These are phyloP conservation scores for Blastomyces emzantsi DNA, from an alignment of 2,329 filamentous ascomycete genomes.

Conservation along the genomic window DNA sequence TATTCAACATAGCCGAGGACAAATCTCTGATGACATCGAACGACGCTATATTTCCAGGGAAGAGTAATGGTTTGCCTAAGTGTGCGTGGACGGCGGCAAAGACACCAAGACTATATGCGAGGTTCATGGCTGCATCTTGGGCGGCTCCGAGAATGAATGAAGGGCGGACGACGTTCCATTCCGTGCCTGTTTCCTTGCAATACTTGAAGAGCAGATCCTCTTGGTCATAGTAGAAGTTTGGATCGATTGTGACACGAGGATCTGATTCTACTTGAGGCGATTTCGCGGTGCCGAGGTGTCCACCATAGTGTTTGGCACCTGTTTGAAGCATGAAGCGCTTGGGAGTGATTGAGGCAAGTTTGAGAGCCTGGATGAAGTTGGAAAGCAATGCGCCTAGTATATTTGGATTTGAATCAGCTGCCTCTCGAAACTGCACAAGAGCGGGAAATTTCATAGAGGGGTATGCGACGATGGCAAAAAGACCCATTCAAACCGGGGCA, in stretches of 20 bases:
- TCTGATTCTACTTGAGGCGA: conserved; percentile 22
- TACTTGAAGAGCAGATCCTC: conserved; percentile 21
- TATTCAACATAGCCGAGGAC: conserved; percentile 20
- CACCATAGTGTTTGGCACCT: conserved; percentile 22
- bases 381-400: conserved; percentile 29
- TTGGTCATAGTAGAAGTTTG: conserved; percentile 25
- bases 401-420: not conserved
- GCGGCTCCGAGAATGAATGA: conserved; percentile 23
- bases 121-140: conserved; percentile 22
- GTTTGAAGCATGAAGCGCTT: conserved; percentile 42
- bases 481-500: not conserved
- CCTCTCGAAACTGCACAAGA: not conserved
- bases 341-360: conserved; percentile 35
- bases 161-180: conserved; percentile 23
- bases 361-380: conserved; percentile 42
- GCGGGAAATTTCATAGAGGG: too few species aligned
- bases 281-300: conserved; percentile 20
- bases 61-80: conserved; percentile 17
- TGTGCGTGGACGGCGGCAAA: conserved; percentile 20
- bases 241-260: conserved; percentile 18
- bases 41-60: conserved; percentile 18
- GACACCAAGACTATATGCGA: conserved; percentile 19
- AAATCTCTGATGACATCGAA: conserved; percentile 18
- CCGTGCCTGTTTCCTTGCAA: conserved; percentile 17
- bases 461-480: not conserved